phyloP scores from a whole-genome alignment of 2,329 filamentous ascomycete genomes.

The Pyrenophora seminiperda region DNA sequence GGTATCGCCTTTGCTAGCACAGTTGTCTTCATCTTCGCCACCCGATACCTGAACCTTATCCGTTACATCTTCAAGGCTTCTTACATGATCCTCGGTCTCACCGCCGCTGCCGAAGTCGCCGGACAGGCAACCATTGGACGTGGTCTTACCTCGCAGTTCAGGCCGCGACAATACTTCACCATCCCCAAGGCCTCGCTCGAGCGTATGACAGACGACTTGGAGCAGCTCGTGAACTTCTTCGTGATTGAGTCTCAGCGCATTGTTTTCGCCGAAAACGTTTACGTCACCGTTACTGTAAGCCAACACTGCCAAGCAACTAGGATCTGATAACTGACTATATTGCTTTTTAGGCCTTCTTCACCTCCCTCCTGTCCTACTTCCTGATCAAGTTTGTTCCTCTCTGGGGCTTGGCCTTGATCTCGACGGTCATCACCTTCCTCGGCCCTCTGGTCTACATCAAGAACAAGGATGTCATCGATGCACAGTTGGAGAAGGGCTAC shows the following conservation, averaged over 20 bases:
- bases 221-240: slow-evolving; percentile 71
- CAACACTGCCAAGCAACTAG: background rate
- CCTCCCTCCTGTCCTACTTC: slow-evolving; percentile 66
- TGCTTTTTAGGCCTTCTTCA: slow-evolving; percentile 60
- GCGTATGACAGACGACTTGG: slow-evolving; percentile 64
- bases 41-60: slow-evolving; percentile 66
- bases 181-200: slow-evolving; percentile 68
- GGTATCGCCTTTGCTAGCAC: slow-evolving; percentile 63
- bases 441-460: slow-evolving; percentile 66
- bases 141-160: slow-evolving; percentile 64
- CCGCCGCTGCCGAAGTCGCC: slow-evolving; percentile 61
- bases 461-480: slow-evolving; percentile 68
- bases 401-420: slow-evolving; percentile 66
- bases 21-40: slow-evolving; percentile 65
- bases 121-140: slow-evolving; percentile 62
- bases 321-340: slow-evolving; percentile 7
- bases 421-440: slow-evolving; percentile 62
- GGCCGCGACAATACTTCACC: slow-evolving; percentile 68
- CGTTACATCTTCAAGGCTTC: slow-evolving; percentile 66
- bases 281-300: slow-evolving; percentile 64
- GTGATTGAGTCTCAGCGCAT: slow-evolving; percentile 71
- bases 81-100: slow-evolving; percentile 65
- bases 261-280: slow-evolving; percentile 68
- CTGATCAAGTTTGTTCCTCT: slow-evolving; percentile 69
- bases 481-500: slow-evolving; percentile 61